These are phyloP conservation scores for Serendipita sp. DNA, from an alignment of 768 basidiomycete genomes.

Conservation along the genomic window DNA sequence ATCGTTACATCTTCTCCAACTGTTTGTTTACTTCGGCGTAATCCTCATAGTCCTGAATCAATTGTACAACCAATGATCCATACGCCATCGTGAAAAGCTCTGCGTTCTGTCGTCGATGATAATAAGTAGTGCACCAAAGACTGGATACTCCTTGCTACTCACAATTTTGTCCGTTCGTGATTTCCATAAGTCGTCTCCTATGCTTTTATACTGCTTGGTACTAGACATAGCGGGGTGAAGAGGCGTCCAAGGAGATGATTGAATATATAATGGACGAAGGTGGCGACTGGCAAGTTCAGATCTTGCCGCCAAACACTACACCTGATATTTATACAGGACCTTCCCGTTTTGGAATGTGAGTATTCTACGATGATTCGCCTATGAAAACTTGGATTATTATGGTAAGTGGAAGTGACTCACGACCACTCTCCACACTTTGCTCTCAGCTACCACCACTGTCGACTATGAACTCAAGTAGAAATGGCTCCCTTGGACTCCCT, in stretches of 20 bases:
- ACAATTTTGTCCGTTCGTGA: slow-evolving; percentile 88
- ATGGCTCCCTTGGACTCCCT: neutral
- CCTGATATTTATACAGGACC: too few relatives aligned
- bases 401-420: too few relatives aligned
- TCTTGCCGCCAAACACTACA: too few relatives aligned
- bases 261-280: too few relatives aligned
- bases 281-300: too few relatives aligned
- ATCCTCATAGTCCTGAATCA: slow-evolving; percentile 98
- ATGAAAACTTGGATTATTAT: too few relatives aligned
- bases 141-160: slow-evolving; percentile 17
- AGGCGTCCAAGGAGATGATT: too few relatives aligned
- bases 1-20: slow-evolving; percentile 19
- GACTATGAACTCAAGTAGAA: neutral
- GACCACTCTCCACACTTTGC: neutral
- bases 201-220: slow-evolving; percentile 61
- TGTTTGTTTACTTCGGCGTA: slow-evolving; percentile 48
- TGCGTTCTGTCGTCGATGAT: slow-evolving; percentile 48
- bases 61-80: slow-evolving; percentile 91
- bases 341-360: too few relatives aligned
- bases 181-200: slow-evolving; percentile 96
- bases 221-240: neutral
- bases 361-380: too few relatives aligned
- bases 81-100: slow-evolving; percentile 96
- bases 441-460: neutral
- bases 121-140: neutral